Evolutionary conservation across 2,329 filamentous ascomycete species (phyloP), one percentile per base, ranked within the genome.

Genomic region (Epichloe scottii): DNA sequence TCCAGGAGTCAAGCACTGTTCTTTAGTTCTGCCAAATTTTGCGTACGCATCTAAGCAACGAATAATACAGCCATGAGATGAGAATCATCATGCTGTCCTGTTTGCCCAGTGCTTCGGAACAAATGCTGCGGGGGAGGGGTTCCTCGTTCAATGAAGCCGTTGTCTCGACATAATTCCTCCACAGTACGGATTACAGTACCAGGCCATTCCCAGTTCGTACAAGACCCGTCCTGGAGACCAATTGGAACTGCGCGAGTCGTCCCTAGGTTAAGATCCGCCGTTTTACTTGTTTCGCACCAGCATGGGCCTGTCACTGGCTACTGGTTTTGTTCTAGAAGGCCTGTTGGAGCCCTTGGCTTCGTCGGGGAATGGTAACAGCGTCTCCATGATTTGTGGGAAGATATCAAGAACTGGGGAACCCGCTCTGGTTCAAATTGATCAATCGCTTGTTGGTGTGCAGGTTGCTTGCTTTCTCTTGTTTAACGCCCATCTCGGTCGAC

Each of bases 361-460:
- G 48, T 48, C 48, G 45, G 33, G 39, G 48, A 45, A 39, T 35
- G 19, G 44, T 51, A 51, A 51, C 30, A 39, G 26, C 48, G 43
- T n/a, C 17, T 39, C 33, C 44, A 30, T 53, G 51, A 49, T 52
- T 52, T 49, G 51, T 49, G 51, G 51, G 35, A 52, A 33, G 30
- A 30, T 30, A 49, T 23, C 39, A 49, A 40, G 23, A 49, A 42
- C 39, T 49, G 39, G 40, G 19, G 21, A 49, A 33, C 40, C 48
- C 40, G 23, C 40, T 35, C 37, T 21, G 30, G 17, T 4, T 10
- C 30, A n/a, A n/a, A n/a, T n/a, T n/a, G n/a, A 21, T 21, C 21
- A 11, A 30, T 11, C 3, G 11, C 30, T 2, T 30, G 30, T 11
- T 30, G 30, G 30, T 10, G 30, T 30, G 10, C 30, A 30, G 10